Conservation (phyloP, 345 rosid species). For the Syzygium grande region DNA sequence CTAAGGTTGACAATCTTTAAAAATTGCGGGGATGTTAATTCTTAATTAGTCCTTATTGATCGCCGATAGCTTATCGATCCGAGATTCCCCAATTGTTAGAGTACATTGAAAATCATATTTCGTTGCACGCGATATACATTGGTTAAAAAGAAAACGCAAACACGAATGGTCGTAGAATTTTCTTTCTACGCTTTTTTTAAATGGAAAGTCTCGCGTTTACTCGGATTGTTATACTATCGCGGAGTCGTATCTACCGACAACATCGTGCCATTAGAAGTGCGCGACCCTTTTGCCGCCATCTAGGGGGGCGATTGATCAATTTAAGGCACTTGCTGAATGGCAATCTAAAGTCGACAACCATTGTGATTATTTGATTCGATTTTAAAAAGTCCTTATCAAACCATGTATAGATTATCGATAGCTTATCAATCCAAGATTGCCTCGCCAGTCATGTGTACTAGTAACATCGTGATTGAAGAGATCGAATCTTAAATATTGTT, state of each 20-base stretch:
- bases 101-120: neutral
- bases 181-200: fast-evolving
- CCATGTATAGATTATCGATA: neutral
- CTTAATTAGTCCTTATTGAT: neutral
- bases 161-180: neutral
- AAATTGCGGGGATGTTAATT: fast-evolving
- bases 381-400: neutral
- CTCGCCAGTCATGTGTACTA: neutral
- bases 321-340: neutral
- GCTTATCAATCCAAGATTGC: neutral
- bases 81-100: neutral
- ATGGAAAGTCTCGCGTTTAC: neutral
- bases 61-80: neutral
- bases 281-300: neutral
- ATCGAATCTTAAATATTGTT: neutral
- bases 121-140: neutral
- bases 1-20: neutral
- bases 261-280: neutral
- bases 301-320: neutral
- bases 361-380: neutral
- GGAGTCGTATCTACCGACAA: neutral
- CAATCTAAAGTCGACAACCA: neutral
- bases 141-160: neutral
- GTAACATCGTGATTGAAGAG: neutral
- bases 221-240: neutral